Evolutionary conservation across 108 stramenopile genomes (phyloP).

Genomic region (Poteriospumella lacustris): DNA sequence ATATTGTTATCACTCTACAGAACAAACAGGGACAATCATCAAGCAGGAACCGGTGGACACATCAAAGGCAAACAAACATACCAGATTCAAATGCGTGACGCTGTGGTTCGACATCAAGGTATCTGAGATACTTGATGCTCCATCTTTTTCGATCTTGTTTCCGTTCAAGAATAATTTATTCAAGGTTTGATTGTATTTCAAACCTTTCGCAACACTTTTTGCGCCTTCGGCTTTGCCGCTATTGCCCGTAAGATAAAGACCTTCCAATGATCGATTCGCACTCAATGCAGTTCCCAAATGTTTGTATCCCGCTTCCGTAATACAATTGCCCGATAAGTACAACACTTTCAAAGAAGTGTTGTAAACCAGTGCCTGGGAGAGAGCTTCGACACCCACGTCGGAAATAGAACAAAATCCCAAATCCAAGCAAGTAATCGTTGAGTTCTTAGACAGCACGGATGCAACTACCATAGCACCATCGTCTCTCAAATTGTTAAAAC

Average conservation of each 20-base stretch:
- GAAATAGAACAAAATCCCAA: not conserved
- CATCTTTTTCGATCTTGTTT: not conserved
- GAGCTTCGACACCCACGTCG: not conserved
- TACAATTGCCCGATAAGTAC: not conserved
- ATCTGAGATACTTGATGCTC: not conserved
- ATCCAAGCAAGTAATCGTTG: not conserved
- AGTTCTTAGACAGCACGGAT: not conserved
- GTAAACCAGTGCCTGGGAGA: not conserved
- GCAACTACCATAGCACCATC: not conserved
- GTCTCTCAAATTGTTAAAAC: not conserved
- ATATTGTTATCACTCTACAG: slow-evolving; percentile 10
- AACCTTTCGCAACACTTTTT: not conserved
- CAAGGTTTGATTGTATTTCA: not conserved
- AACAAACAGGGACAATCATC: not conserved
- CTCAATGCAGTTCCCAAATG: not conserved
- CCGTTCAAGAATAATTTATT: not conserved
- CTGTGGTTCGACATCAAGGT: not conserved
- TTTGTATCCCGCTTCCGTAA: not conserved
- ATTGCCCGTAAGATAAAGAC: slow-evolving; percentile 11
- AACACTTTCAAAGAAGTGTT: not conserved
- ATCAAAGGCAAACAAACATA: not conserved
- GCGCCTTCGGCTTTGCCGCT: not conserved
- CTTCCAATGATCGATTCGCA: not conserved
- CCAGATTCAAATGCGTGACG: not conserved
- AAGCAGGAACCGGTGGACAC: not conserved